Base-by-base conservation (phyloP, 2,329 filamentous ascomycete species). In the Microdochium nivale region DNA sequence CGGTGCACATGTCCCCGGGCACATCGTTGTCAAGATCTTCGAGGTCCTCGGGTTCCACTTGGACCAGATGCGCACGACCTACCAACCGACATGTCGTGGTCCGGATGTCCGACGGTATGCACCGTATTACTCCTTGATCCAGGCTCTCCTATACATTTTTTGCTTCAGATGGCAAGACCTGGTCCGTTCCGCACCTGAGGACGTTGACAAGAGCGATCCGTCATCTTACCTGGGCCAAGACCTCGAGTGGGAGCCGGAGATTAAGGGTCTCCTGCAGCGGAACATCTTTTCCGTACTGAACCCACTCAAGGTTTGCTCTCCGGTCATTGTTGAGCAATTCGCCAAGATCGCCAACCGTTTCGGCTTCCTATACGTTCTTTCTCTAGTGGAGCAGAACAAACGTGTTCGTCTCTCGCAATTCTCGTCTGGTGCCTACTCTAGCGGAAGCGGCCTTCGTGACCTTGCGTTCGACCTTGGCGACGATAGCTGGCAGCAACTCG, bases 161-260 rank as follows among this genome's bases (percentile, higher is more conserved):
- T 99, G 94, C 74, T 99, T 99, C 75, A 85, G 94, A 51, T 99
- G 94, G 94, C 86, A 90, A 55, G 92, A 97, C 62, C 76, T 99
- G 47, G 86, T 89, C 52, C 74, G 80, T 21, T 78, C 80, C 1
- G 79, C 78, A 3, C 74, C 80, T 1, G 77, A 83, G 54, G 74
- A 70, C 54, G 78, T 80, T 52, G 87, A 81, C 69, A 80, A 73
- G 56, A 86, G 81, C 53, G 82, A 86, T 54, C 72, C 75, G 11
- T 71, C 76, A 1, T 80, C 78, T 1, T 84, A 81, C 58, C 70
- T 83, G 19, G 78, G 84, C 2, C 83, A 86, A 58, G 88, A 95
- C 52, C 81, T 95, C 43, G 77, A 80, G 40, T 97, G 94, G 87
- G 80, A 87, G 50, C 77, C 83, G 9, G 81, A 81, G 24, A 80